Evolutionary conservation across 2,329 filamentous ascomycete genomes (phyloP), one percentile per base, ranked within the genome.

Genomic region (Eutypa lata): DNA sequence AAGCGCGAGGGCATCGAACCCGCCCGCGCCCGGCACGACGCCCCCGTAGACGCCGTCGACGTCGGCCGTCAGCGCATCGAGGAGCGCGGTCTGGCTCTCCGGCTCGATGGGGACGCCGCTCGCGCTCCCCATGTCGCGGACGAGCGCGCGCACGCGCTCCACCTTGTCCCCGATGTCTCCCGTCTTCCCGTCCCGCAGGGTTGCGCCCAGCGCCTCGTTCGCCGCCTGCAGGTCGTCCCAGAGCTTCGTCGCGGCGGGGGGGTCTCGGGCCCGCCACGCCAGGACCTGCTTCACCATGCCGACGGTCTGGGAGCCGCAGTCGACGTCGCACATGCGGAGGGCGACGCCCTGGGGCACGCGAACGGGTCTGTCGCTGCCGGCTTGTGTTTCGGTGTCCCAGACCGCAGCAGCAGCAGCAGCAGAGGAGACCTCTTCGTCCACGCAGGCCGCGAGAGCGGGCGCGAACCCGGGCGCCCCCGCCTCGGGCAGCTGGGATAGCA

Each of bases 201-300:
- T 81, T 3, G 70, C 67, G 0, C 87, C 88, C 3, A 99, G 74
- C 13, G 73, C 77, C 61, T 91, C 86, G 66, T 97, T 97, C 31
- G 82, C 80, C 2, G 67, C 70, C 69, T 97, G 91, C 53, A 99
- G 73, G 1, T 81, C 76, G 46, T 81, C 79, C 91, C 92, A 97
- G 18, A 97, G 76, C 55, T 71, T 64, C 56, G 83, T 82, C 2
- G 91, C 86, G n/a, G 79, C 81, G 2, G 79, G 78, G 0, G 78
- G 73, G 19, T 90, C 83, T 47, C 80, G 72, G 48, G 82, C 81
- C 49, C 89, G 79, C 94, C 94, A 99, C 31, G 82, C 81, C 3
- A 97, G 78, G 14, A 99, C 90, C 67, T 90, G 83, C 74, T 93
- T 96, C 37, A 97, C 94, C 94, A 99, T 97, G 14, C 91, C 83